Conservation (phyloP, 2,329 filamentous ascomycete species). For the Verticillium klebahnii region DNA sequence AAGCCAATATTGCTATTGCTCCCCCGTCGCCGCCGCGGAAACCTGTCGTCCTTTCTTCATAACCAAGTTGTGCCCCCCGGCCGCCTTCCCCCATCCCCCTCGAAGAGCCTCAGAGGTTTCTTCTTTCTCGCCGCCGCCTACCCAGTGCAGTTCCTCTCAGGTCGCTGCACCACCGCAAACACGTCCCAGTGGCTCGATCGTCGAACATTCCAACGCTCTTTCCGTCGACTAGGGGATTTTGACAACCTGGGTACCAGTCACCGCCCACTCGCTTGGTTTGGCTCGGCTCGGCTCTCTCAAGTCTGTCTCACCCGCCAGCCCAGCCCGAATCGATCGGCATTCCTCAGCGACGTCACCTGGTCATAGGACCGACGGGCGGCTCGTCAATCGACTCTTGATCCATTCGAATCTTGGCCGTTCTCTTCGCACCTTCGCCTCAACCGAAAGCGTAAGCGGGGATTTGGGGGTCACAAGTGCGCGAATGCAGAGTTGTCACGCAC, state of each 20-base stretch:
- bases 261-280: not conserved
- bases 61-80: conserved; percentile 2
- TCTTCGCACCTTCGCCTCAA: not conserved
- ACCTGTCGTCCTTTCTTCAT: not conserved
- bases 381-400: not conserved
- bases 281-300: not conserved
- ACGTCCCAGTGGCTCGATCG: not conserved
- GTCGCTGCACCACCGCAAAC: not conserved
- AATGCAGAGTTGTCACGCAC: not conserved
- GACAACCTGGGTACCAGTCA: not conserved
- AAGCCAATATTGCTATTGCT: not conserved
- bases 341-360: not conserved
- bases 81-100: not conserved
- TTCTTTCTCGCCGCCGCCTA: not conserved
- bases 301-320: not conserved
- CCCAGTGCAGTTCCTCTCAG: not conserved
- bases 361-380: not conserved
- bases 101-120: not conserved
- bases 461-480: not conserved
- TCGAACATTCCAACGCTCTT: not conserved
- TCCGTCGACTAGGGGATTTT: not conserved
- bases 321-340: not conserved
- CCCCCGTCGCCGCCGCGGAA: not conserved
- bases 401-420: not conserved
- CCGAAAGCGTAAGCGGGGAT: not conserved